phyloP scores from a whole-genome alignment of 257 asterid species.

The Solanum chiquidenum region DNA sequence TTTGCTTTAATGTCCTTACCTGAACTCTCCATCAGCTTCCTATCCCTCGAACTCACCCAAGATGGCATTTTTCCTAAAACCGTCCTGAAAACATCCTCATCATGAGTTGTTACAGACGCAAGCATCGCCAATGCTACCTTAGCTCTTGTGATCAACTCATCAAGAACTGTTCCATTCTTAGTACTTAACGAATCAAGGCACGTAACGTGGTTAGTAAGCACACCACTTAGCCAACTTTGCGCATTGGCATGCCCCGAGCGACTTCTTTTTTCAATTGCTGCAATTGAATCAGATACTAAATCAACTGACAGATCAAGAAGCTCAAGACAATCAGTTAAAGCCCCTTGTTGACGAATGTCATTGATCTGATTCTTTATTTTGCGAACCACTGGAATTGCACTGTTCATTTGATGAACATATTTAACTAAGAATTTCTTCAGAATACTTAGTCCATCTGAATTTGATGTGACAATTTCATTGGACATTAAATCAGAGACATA shows the following conservation, averaged over 20 bases:
- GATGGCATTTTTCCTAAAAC: conserved; percentile 13
- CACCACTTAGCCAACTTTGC: conserved; percentile 40
- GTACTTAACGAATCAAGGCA: conserved; percentile 13
- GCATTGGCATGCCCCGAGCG: background rate
- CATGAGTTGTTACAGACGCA: conserved; percentile 1
- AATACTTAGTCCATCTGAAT: background rate
- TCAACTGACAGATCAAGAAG: conserved; percentile 31
- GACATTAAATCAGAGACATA: conserved; percentile 11
- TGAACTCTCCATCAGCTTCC: conserved; percentile 19
- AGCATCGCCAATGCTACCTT: conserved; percentile 30
- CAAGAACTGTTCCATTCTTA: background rate
- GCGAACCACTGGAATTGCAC: background rate
- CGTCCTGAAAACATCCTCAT: background rate
- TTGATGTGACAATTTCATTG: background rate
- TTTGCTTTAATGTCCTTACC: conserved; percentile 19
- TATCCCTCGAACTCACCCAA: conserved; percentile 29
- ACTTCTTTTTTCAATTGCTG: conserved; percentile 4
- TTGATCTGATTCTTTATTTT: conserved; percentile 8
- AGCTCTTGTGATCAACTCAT: conserved; percentile 23
- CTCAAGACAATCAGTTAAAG: conserved; percentile 36
- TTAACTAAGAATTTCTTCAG: conserved; percentile 14
- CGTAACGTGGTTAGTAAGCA: conserved; percentile 41
- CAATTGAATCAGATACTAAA: conserved; percentile 19
- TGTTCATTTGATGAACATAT: conserved; percentile 12
- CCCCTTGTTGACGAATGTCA: conserved; percentile 1